These are phyloP conservation scores for Paramecium sexaurelia DNA, from an alignment of 73 alveolate genomes.

Conservation along the genomic window DNA sequence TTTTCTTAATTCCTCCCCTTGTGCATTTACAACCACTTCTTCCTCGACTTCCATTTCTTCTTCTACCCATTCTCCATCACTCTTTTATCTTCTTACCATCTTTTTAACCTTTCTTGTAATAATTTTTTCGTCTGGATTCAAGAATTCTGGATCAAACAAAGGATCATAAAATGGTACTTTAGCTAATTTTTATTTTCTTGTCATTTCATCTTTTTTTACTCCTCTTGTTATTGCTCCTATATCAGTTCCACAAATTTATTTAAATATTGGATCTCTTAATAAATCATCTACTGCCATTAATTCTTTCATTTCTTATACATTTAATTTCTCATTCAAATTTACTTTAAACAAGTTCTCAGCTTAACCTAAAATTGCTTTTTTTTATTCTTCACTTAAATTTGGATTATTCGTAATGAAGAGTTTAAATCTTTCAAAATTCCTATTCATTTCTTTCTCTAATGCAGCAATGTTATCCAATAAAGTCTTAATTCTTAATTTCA, in stretches of 20 bases:
- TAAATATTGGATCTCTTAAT: slow-evolving; percentile 68
- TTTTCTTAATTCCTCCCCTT: slow-evolving; percentile 54
- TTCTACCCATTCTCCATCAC: slow-evolving; percentile 69
- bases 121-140: slow-evolving; percentile 62
- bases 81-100: slow-evolving; percentile 57
- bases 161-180: slow-evolving; percentile 60
- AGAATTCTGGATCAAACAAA: slow-evolving; percentile 65
- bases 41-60: slow-evolving; percentile 70
- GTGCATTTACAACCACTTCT: slow-evolving; percentile 60
- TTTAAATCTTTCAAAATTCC: slow-evolving; percentile 62
- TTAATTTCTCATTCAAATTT: slow-evolving; percentile 54
- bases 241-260: slow-evolving; percentile 59
- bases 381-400: slow-evolving; percentile 64
- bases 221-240: slow-evolving; percentile 46
- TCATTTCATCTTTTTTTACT: slow-evolving; percentile 60
- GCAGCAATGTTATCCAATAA: slow-evolving; percentile 39
- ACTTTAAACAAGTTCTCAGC: slow-evolving; percentile 62
- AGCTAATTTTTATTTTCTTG: slow-evolving; percentile 53
- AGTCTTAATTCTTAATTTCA: slow-evolving; percentile 51
- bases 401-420: slow-evolving; percentile 46
- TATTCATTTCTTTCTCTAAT: slow-evolving; percentile 65
- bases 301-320: slow-evolving; percentile 62
- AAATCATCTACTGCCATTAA: slow-evolving; percentile 50
- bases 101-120: slow-evolving; percentile 58
- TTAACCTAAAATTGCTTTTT: slow-evolving; percentile 52